Evolutionary conservation across 1,139 yeast genomes (phyloP), one percentile per base, ranked within the genome.

Genomic region (Diutina rugosa): DNA sequence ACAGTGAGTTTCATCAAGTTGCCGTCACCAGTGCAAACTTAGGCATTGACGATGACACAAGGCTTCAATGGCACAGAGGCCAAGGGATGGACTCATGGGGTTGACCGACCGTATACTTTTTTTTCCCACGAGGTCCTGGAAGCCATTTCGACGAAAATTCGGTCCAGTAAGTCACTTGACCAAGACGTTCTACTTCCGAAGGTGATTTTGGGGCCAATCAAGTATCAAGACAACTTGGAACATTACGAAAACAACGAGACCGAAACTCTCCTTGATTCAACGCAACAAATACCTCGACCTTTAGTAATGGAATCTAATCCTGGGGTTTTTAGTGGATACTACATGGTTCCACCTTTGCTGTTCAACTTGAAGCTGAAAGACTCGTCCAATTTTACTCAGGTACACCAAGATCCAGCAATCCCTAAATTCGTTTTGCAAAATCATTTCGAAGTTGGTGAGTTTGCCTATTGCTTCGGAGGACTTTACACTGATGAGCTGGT

Each of bases 401-500:
- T 4, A 7, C 59, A 6, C 55, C 55, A 14, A 46, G 35, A 46
- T 32, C 30, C 57, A 3, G 41, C 44, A 7, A 32, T 54, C 6
- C 54, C 55, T 12, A 59, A 53, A 52, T 58, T 71, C 5, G 69
- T 71, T 51, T 74, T 69, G 60, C 78, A 72, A 55, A 71, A 71
- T 57, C 70, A 68, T 55, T 69, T 68, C 56, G 70, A 72, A 55
- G 60, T 67, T 10, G 72, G 69, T 16, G 77, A 72, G 49, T 57
- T 64, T 46, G 69, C 70, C 1, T 74, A 69, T 58, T 62, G 69
- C 4, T 76, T 76, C 62, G 80, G 80, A 3, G 80, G 80, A 0
- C 56, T 76, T 9, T 61, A 56, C 53, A 62, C 63, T 6, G 62
- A 65, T 30, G 63, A 63, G 32, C 55, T 57, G 14, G 57, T 64